Evolutionary conservation across 768 basidiomycete genomes (phyloP).

Genomic region (Trametes cubensis): DNA sequence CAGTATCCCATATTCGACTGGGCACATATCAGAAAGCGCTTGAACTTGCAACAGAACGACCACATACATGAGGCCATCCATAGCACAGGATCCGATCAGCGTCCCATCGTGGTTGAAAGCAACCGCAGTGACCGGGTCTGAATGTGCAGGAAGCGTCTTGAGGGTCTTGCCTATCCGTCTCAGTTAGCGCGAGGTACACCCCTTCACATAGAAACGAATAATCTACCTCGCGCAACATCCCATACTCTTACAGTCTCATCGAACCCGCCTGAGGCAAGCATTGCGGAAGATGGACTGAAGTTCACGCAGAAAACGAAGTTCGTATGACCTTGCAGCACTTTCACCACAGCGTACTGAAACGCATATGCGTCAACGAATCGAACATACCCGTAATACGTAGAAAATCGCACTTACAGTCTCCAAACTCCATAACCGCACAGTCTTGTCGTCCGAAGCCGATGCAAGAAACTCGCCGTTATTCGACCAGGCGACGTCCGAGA

Average conservation of each 20-base stretch:
- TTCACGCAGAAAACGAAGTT: conserved; percentile 94
- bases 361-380: conserved; percentile 12
- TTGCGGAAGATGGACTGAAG: conserved; percentile 86
- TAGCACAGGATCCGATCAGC: conserved; percentile 90
- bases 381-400: conserved; percentile 2
- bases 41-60: not conserved
- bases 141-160: conserved; percentile 91
- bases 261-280: conserved; percentile 91
- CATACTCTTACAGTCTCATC: conserved; percentile 97
- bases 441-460: conserved; percentile 92
- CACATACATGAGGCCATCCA: conserved; percentile 94
- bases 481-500: conserved; percentile 92
- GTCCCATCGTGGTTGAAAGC: conserved; percentile 95
- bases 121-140: conserved; percentile 94
- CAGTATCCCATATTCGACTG: conserved; percentile 97
- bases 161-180: conserved; percentile 67
- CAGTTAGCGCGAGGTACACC: not conserved
- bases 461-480: conserved; percentile 80
- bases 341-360: conserved; percentile 53
- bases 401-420: conserved; percentile 50
- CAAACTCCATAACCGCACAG: conserved; percentile 82
- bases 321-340: conserved; percentile 81
- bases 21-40: conserved; percentile 1
- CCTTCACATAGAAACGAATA: not conserved
- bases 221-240: conserved; percentile 86